phyloP scores from a whole-genome alignment of 805 yeast genomes.

The Candida quercuum region DNA sequence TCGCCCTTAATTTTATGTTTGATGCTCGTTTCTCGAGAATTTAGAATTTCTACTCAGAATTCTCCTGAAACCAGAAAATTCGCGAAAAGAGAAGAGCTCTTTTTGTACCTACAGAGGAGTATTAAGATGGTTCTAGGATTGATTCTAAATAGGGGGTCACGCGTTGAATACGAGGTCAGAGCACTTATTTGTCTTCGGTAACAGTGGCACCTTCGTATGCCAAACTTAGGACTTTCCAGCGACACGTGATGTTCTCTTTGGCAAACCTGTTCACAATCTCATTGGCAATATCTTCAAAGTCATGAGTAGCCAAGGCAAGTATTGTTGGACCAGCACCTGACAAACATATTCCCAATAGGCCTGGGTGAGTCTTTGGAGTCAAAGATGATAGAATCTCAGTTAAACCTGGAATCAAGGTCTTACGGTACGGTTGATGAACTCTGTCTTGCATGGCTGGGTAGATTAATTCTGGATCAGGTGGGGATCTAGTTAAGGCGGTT shows the following conservation, averaged over 20 bases:
- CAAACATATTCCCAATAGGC: slow-evolving; percentile 87
- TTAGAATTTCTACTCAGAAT: too few relatives aligned
- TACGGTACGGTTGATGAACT: slow-evolving; percentile 95
- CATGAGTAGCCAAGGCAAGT: slow-evolving; percentile 84
- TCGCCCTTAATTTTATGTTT: too few relatives aligned
- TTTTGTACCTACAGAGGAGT: too few relatives aligned
- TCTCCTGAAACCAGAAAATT: too few relatives aligned
- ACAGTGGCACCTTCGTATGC: slow-evolving; percentile 86
- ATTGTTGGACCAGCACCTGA: slow-evolving; percentile 99
- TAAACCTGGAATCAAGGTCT: slow-evolving; percentile 86
- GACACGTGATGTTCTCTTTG: slow-evolving; percentile 61
- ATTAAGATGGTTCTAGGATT: too few relatives aligned
- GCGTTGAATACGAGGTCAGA: too few relatives aligned
- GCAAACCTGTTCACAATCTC: slow-evolving; percentile 68
- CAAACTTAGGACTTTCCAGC: slow-evolving; percentile 79
- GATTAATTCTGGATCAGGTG: slow-evolving; percentile 78
- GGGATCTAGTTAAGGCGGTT: slow-evolving; percentile 79
- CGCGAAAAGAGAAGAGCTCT: too few relatives aligned
- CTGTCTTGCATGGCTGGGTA: slow-evolving; percentile 96
- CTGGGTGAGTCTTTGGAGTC: slow-evolving; percentile 78
- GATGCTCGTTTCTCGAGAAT: too few relatives aligned
- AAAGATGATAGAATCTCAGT: slow-evolving; percentile 72
- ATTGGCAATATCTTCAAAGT: slow-evolving; percentile 76
- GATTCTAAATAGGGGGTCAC: too few relatives aligned
- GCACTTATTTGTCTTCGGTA: slow-evolving; percentile 27